phyloP scores from a whole-genome alignment of 345 rosid genomes.

The Streptanthus diversifolius region DNA sequence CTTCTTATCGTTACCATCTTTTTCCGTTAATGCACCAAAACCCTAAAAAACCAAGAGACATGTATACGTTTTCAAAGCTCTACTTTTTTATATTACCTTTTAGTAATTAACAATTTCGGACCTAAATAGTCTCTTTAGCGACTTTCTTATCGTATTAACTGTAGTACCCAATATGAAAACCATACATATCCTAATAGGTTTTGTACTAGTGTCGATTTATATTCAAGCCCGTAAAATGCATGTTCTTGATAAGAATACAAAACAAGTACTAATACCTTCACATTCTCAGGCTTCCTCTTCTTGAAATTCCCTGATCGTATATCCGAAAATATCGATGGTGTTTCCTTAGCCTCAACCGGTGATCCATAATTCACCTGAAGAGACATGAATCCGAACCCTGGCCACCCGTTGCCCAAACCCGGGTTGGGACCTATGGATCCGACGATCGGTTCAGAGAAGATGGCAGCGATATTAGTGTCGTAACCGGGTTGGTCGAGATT shows the following conservation, averaged over 20 bases:
- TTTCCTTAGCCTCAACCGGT: not conserved
- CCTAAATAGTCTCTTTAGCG: too few relatives aligned
- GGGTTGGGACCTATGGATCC: not conserved
- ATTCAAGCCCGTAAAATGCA: not conserved
- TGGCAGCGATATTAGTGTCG: not conserved
- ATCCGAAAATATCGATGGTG: not conserved
- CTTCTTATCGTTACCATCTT: not conserved
- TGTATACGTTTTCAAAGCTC: not conserved
- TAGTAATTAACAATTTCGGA: too few relatives aligned
- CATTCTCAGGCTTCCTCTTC: not conserved
- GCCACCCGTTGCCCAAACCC: not conserved
- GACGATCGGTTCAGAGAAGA: not conserved
- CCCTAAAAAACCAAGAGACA: not conserved
- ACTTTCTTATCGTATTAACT: not conserved
- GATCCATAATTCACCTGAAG: not conserved
- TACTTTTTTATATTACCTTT: not conserved
- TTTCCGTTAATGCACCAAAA: not conserved
- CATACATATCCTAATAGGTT: not conserved
- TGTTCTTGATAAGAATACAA: not conserved
- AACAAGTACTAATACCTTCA: not conserved
- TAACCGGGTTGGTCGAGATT: not conserved
- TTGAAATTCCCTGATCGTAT: not conserved
- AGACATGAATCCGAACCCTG: not conserved
- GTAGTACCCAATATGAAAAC: not conserved
- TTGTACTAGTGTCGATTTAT: not conserved